A percentile compares a stretch with the other conserved stretches of the same genome.
Conservation (phyloP, 441 rosid species). For the Gossypium schwendimanii region DNA sequence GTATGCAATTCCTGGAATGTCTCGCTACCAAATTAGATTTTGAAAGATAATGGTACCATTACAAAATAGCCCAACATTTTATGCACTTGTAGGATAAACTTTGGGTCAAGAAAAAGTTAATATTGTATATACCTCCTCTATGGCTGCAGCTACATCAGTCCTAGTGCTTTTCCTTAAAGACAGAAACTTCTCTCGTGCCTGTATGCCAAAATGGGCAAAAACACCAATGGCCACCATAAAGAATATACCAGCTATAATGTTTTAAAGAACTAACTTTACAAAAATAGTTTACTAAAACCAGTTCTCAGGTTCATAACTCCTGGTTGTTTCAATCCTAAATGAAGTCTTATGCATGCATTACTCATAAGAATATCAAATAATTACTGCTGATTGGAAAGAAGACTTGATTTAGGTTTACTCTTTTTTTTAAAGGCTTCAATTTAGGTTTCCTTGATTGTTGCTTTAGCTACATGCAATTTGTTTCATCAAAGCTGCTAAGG, state of each 20-base stretch:
- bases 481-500: neutral
- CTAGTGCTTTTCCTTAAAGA: constrained; percentile 80
- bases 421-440: neutral
- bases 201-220: constrained; percentile 17
- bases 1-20: constrained; percentile 68
- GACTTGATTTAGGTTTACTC: neutral
- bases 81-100: constrained; percentile 7
- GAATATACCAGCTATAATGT: constrained; percentile 9
- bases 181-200: constrained; percentile 89
- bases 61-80: constrained; percentile 18
- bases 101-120: constrained; percentile 6
- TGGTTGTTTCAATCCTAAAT: constrained; percentile 5
- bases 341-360: neutral
- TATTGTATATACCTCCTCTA: constrained; percentile 62
- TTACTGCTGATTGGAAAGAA: neutral
- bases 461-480: neutral
- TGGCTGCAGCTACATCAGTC: constrained; percentile 58
- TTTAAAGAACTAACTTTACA: constrained; percentile 3
- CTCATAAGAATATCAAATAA: neutral
- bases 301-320: constrained; percentile 4
- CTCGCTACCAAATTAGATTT: constrained; percentile 46
- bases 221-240: constrained; percentile 20
- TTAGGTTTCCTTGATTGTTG: neutral
- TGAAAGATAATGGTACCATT: constrained; percentile 22
- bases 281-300: neutral